These are phyloP conservation scores for Arthrobotrys conoides DNA, from an alignment of 2,329 filamentous ascomycete species.

Conservation along the genomic window DNA sequence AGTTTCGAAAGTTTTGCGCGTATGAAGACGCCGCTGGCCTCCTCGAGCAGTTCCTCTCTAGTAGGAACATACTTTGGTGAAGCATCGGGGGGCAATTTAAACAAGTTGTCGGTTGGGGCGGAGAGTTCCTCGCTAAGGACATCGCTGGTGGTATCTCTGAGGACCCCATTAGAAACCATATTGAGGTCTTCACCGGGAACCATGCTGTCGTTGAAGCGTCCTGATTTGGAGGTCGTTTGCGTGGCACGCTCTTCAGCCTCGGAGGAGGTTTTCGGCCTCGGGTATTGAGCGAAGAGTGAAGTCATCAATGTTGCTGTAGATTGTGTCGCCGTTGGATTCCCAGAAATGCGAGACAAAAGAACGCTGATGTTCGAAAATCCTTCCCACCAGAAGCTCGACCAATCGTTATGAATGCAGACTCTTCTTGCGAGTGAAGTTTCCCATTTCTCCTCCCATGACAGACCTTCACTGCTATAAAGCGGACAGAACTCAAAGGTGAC, in stretches of 20 bases:
- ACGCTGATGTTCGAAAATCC: slow-evolving; percentile 4
- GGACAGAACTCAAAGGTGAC: slow-evolving; percentile 2
- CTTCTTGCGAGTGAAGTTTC: not conserved
- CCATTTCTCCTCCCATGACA: not conserved
- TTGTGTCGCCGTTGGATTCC: not conserved
- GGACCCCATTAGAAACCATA: no score
- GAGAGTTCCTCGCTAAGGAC: not conserved
- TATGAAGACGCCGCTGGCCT: slow-evolving; percentile 8
- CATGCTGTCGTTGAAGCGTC: not conserved
- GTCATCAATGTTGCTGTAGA: not conserved
- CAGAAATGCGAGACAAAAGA: not conserved
- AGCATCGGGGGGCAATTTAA: not conserved
- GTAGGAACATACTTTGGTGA: not conserved
- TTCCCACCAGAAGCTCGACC: slow-evolving; percentile 18
- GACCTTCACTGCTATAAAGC: not conserved
- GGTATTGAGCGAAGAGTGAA: not conserved
- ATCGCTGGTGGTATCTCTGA: not conserved
- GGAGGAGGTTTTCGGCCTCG: no score
- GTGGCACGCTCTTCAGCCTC: no score
- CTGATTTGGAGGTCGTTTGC: no score
- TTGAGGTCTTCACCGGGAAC: not conserved
- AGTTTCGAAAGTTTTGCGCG: not conserved
- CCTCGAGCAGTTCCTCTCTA: slow-evolving; percentile 1
- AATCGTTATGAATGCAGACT: slow-evolving; percentile 7
- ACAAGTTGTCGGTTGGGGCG: not conserved